A percentile compares a stretch with the other conserved stretches of the same genome.
Conservation (phyloP, 306 rosid genomes). For the Mimosa pudica region DNA sequence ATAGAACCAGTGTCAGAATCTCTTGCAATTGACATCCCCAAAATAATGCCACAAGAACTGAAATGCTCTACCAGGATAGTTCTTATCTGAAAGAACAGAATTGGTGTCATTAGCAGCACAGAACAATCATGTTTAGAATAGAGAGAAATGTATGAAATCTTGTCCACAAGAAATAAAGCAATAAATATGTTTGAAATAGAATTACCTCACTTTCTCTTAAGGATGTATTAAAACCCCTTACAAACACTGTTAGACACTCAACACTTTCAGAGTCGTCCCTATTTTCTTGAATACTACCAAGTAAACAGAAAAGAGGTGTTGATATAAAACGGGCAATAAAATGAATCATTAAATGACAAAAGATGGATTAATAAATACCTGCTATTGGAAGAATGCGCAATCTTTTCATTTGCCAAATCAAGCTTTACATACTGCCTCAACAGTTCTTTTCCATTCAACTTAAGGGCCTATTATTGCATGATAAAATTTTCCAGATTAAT, state of each 20-base stretch:
- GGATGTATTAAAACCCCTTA: slow-evolving; percentile 60
- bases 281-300: slow-evolving; percentile 33
- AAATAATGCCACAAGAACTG: slow-evolving; percentile 67
- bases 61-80: slow-evolving; percentile 58
- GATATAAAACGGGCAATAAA: slow-evolving; percentile 12
- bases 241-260: slow-evolving; percentile 44
- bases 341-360: not conserved
- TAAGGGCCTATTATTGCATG: slow-evolving; percentile 46
- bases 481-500: not conserved
- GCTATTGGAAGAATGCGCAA: slow-evolving; percentile 48
- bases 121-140: slow-evolving; percentile 13
- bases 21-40: slow-evolving; percentile 60
- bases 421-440: slow-evolving; percentile 54
- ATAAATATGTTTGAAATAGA: not conserved
- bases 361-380: slow-evolving; percentile 42
- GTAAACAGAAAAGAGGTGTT: not conserved
- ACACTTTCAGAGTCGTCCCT: slow-evolving; percentile 49
- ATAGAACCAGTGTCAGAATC: slow-evolving; percentile 44
- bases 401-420: slow-evolving; percentile 63
- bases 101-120: not conserved
- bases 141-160: not conserved
- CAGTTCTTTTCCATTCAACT: slow-evolving; percentile 43
- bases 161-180: slow-evolving; percentile 3
- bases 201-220: slow-evolving; percentile 62
- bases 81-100: slow-evolving; percentile 49